Base-by-base conservation (phyloP, 129 eudicot genomes). In the Heracleum sosnowskyi region DNA sequence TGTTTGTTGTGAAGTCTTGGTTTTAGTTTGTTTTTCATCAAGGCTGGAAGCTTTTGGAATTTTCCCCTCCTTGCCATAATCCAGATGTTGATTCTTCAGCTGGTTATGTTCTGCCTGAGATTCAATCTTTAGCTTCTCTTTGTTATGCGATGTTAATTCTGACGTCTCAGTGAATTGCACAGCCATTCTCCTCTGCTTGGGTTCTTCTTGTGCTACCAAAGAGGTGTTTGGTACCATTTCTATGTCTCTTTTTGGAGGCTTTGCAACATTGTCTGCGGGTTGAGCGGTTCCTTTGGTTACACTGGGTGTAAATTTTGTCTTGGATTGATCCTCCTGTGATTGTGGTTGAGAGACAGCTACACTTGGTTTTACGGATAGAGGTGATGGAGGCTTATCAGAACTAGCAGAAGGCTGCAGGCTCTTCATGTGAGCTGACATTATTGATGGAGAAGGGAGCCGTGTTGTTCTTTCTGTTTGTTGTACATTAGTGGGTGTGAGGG, bases 1-100 rank as follows among this genome's bases (percentile, higher is more conserved):
- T 76, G 34, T 69, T 69, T 85, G 80, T 35, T 74, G 39, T 68
- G 49, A 72, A 60, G 46, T 66, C 75, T 49, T 74, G 78, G 85
- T 77, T 76, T 73, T 76, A 76, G 72, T 36, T 51, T 75, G 74
- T 81, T 66, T 45, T 69, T 75, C 81, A 78, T 60, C 28, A 29
- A 41, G n/a, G 41, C 26, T 34, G 57, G 82, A 62, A 41, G 73
- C 73, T 28, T 79, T 3, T 11, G 41, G 29, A 29, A 75, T 11
- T 11, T 33, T n/a, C 15, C 36, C 62, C 76, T 80, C 85, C 69
- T 81, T 77, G 49, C 11, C 44, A n/a, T 44, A 34, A 73, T 73
- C 45, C 31, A 77, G 45, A 28, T 77, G 73, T 39, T 82, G 76
- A 51, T 81, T 68, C 76, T 75, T 81, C 35, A 35, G 64, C 51